A percentile compares a stretch with the other conserved stretches of the same genome.
Conservation (phyloP, 2,329 filamentous ascomycete genomes). For the Cryoendolithus antarcticus region DNA sequence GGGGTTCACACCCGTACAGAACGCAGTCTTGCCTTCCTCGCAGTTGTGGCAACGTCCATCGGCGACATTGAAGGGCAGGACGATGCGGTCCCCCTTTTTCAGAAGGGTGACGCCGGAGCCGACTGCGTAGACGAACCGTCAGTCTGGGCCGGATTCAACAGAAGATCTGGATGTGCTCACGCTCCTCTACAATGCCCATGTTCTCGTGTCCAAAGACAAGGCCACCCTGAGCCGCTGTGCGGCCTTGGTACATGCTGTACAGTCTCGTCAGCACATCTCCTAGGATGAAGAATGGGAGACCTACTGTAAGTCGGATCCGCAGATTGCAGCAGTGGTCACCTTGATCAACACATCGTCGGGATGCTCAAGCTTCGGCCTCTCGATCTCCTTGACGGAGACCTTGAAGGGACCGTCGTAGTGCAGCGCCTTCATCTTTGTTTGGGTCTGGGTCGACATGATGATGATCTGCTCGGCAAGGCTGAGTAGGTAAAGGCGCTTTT, state of each 20-base stretch:
- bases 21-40: conserved; percentile 51
- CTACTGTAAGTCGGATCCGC: conserved; percentile 31
- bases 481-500: background rate
- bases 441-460: conserved; percentile 5
- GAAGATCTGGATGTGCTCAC: too few species aligned
- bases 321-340: conserved; percentile 46
- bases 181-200: conserved; percentile 35
- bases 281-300: conserved; percentile 33
- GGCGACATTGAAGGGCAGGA: conserved; percentile 54
- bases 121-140: conserved; percentile 10
- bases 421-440: conserved; percentile 46
- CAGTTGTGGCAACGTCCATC: conserved; percentile 53
- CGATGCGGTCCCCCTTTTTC: conserved; percentile 52
- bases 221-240: conserved; percentile 49
- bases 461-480: background rate
- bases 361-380: conserved; percentile 47
- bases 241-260: conserved; percentile 51
- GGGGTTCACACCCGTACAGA: conserved; percentile 49
- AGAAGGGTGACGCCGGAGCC: conserved; percentile 48
- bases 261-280: conserved; percentile 11
- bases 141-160: too few species aligned
- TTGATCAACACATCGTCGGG: conserved; percentile 55
- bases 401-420: conserved; percentile 51
- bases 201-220: conserved; percentile 48
- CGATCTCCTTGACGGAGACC: conserved; percentile 50